Conservation (phyloP, 2,329 filamentous ascomycete species). For the Paramyrothecium sp. region DNA sequence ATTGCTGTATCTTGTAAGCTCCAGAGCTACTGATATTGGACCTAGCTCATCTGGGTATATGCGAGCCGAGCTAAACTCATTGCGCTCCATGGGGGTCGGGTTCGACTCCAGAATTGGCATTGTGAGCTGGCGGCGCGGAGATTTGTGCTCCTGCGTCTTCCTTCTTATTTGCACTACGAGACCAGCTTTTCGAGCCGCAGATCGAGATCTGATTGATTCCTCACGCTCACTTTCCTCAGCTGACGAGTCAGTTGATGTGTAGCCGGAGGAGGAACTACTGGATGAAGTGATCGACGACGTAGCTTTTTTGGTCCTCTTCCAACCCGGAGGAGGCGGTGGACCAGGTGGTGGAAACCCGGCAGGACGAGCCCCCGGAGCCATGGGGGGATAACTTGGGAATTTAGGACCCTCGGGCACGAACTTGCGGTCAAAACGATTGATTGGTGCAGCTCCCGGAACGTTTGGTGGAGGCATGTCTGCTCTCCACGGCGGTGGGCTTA, state of each 20-base stretch:
- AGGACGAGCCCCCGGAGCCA: not conserved
- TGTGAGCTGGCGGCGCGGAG: constrained; percentile 1
- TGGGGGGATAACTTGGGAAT: not conserved
- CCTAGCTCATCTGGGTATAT: constrained; percentile 1
- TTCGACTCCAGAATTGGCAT: not conserved
- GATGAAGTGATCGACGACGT: not conserved
- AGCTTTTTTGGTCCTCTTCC: not conserved
- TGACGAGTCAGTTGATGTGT: not conserved
- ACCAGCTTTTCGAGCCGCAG: not conserved
- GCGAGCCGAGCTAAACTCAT: constrained; percentile 1
- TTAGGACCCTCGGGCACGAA: no score
- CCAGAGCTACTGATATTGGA: not conserved
- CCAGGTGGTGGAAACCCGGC: not conserved
- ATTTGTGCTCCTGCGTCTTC: not conserved
- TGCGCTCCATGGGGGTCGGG: not conserved
- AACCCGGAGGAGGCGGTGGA: not conserved
- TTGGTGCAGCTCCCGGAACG: no score
- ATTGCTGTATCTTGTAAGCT: not conserved
- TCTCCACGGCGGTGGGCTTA: not conserved
- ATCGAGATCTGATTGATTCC: not conserved
- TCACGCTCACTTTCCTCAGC: not conserved
- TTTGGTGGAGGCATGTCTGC: not conserved
- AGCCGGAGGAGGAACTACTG: not conserved
- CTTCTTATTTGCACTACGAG: not conserved
- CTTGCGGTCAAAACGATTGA: no score